Base-by-base conservation (phyloP, 192 early-diverging fungal genomes). In the Dimargaris cristalligena region DNA sequence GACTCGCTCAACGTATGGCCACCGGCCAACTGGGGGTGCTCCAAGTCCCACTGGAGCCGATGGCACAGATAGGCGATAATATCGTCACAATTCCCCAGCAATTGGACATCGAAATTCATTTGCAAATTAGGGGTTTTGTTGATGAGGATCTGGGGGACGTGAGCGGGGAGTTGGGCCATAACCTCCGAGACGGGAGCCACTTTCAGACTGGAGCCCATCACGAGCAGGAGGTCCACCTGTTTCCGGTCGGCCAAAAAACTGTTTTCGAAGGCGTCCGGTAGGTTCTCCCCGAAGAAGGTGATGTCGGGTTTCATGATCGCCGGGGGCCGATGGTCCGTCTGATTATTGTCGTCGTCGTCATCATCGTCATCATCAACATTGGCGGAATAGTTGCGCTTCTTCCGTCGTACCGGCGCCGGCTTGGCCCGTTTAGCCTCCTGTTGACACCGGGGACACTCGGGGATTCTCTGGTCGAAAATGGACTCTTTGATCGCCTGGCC, bases 291-390 rank as follows among this genome's bases (percentile, higher is more conserved):
- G 74, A 99, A 99, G 65, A 99, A 99, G 20, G 89, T 84, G 59
- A 99, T 99, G 59, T 92, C 91, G 0, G 95, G 95, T 63, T 98
- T 97, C 80, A 97, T 89, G 22, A 89, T 78, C 0, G 79, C 75
- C 25, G 57, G 51, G 28, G 62, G 64, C 8, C 47, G 30, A 18
- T 56, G 60, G 1, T 64, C 50, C 10, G 49, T 41, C 18, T 76
- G 70, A 35, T 76, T 71, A 25, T 83, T 80, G 34, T 66, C 78
- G 23, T 82, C 74, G n/a, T 76, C 72, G 16, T 80, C 72, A 3
- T 69, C 61, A 3, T 79, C 74, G 3, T 65, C 62, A 29, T 68
- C 67, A 9, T 74, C 67, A 45, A 62, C 54, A 41, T 38, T 46
- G 23, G 16, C 20, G 16, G 51, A 28, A 33, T 55, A 16, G 61